These are phyloP conservation scores for Chrysoporthe cubensis DNA, from an alignment of 2,329 filamentous ascomycete species.

Conservation along the genomic window DNA sequence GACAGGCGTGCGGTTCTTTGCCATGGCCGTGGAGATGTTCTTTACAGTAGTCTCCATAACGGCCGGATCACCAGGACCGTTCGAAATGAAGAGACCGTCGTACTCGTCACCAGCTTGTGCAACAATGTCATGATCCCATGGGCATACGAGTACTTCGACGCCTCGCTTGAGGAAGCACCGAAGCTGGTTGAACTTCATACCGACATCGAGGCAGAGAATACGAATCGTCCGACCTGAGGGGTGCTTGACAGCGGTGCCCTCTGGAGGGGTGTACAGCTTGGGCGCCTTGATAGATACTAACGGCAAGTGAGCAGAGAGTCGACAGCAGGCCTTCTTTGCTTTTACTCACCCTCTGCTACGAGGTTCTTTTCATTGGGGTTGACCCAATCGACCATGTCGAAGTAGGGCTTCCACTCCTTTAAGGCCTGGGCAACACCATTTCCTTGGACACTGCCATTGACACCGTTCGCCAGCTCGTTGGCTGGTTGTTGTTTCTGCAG, in stretches of 20 bases:
- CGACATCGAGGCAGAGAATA: constrained; percentile 92
- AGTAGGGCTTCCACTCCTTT: constrained; percentile 58
- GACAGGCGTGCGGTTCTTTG: constrained; percentile 81
- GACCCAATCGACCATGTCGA: constrained; percentile 83
- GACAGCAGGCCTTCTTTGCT: constrained; percentile 27
- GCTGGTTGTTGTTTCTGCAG: constrained; percentile 63
- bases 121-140: constrained; percentile 94
- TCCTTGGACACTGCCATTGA: constrained; percentile 43
- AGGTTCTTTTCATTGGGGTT: constrained; percentile 93
- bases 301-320: constrained; percentile 44
- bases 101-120: constrained; percentile 78
- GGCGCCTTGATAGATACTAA: constrained; percentile 87
- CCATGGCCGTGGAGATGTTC: constrained; percentile 76
- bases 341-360: constrained; percentile 83
- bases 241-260: constrained; percentile 75
- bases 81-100: constrained; percentile 96
- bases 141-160: constrained; percentile 91
- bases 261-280: constrained; percentile 80
- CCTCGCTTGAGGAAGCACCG: constrained; percentile 89
- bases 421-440: constrained; percentile 42
- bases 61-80: constrained; percentile 94
- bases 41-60: constrained; percentile 79
- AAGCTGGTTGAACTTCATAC: constrained; percentile 98
- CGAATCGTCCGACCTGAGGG: constrained; percentile 85
- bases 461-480: constrained; percentile 47